Base-by-base conservation (phyloP, 352 stramenopile species). In the Phytophthora hybrid region DNA sequence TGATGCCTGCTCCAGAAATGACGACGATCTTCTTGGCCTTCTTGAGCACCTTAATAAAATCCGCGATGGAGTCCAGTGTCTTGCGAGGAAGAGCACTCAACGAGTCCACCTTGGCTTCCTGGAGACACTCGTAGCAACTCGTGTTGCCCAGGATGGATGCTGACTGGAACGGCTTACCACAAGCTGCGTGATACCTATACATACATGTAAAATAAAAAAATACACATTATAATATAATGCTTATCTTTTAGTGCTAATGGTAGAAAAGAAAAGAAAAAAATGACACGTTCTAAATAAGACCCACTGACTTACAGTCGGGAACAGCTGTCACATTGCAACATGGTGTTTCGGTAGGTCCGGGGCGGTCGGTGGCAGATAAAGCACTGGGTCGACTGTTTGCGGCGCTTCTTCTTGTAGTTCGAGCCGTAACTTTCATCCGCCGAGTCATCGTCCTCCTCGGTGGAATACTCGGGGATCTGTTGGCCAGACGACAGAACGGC, bases 1-100 rank as follows among this genome's bases (percentile, higher is more conserved):
- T 98, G 52, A 99, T 98, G 41, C 97, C 97, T 9, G 97, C 97
- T 46, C 97, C 97, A 10, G 89, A 88, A 51, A 99, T 83, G 13
- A 98, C 90, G 11, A 98, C 77, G 26, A 98, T 92, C 37, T 97
- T 97, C 68, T 94, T 94, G 31, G 88, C 76, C 11, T 83, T 79
- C 63, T 87, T 89, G 8, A 97, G 77, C 8, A 93, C 69, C n/a
- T 83, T 69, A n/a, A 93, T 76, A 63, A 94, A 83, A 51, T 96
- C 83, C 1, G 59, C 47, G 13, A 95, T 73, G 16, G 85, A 86
- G 53, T 84, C 62, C 21, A 93, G 46, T 19, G 73, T 73, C 58
- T 82, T 78, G 14, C 71, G 69, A 57, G 67, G 78, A 9, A 73
- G 62, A 31, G 73, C 58, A 62, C 59, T 79, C 46, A 81, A 49